A percentile compares a stretch with the other conserved stretches of the same genome.
These are phyloP conservation scores for Backusella circina DNA, from an alignment of 192 early-diverging fungal genomes.

Conservation along the genomic window DNA sequence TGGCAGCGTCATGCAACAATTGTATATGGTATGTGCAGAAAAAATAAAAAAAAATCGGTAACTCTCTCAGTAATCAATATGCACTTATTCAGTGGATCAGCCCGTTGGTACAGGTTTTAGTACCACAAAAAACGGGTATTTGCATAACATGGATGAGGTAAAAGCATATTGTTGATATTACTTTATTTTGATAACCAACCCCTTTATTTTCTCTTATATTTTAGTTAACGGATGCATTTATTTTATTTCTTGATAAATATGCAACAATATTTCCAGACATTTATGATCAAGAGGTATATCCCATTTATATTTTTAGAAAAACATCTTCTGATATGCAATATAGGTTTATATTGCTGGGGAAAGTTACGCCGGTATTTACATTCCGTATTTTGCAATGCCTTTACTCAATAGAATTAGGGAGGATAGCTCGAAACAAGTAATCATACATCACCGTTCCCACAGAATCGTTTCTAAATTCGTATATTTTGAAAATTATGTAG, in stretches of 20 bases:
- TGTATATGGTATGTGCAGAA: conserved; percentile 43
- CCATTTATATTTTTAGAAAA: not conserved
- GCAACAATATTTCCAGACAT: conserved; percentile 48
- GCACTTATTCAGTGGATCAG: conserved; percentile 48
- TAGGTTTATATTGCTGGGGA: conserved; percentile 63
- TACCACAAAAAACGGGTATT: conserved; percentile 37
- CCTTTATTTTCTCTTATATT: not conserved
- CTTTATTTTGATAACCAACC: conserved; percentile 1
- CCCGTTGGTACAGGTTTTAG: conserved; percentile 65
- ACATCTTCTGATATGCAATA: not conserved
- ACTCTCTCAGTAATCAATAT: not conserved
- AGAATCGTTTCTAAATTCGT: not conserved
- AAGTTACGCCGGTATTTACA: conserved; percentile 62
- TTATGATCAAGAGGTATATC: conserved; percentile 14
- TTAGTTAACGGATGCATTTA: conserved; percentile 37
- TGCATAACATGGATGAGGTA: conserved; percentile 46
- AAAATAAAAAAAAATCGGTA: not conserved
- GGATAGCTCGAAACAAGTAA: not conserved
- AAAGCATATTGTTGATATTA: not conserved
- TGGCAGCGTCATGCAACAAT: conserved; percentile 63
- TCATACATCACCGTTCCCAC: not conserved
- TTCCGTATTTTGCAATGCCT: conserved; percentile 49
- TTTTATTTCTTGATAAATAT: conserved; percentile 47
- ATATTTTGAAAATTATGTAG: conserved; percentile 6
- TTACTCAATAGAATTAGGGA: conserved; percentile 34